Evolutionary conservation across 2,329 filamentous ascomycete species (phyloP).

Genomic region (Ceratocystis cubensis): DNA sequence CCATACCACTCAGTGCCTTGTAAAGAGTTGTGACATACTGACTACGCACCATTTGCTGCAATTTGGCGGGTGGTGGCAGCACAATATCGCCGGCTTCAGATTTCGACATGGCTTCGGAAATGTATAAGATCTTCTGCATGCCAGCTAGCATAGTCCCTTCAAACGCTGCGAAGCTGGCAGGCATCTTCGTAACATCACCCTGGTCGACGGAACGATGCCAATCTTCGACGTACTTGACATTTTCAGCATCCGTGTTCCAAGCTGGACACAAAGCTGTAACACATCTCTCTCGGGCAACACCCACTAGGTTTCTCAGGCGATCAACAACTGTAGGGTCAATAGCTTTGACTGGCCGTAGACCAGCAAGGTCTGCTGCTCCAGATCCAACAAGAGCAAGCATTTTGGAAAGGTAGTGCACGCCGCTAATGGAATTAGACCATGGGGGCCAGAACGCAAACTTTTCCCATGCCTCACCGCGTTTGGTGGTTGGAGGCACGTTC

Average conservation of each 20-base stretch:
- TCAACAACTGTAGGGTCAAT: constrained; percentile 51
- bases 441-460: constrained; percentile 95
- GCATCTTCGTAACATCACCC: constrained; percentile 83
- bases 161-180: constrained; percentile 70
- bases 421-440: constrained; percentile 79
- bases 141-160: constrained; percentile 70
- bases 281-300: constrained; percentile 68
- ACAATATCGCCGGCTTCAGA: constrained; percentile 65
- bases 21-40: constrained; percentile 92
- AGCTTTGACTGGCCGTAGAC: constrained; percentile 52
- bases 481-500: constrained; percentile 65
- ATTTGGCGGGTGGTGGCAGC: constrained; percentile 69
- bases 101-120: constrained; percentile 71
- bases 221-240: constrained; percentile 83
- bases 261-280: constrained; percentile 75
- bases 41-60: constrained; percentile 78
- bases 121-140: constrained; percentile 91
- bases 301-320: constrained; percentile 61
- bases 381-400: constrained; percentile 74
- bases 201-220: constrained; percentile 77
- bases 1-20: constrained; percentile 86
- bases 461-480: constrained; percentile 76
- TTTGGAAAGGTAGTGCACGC: constrained; percentile 78
- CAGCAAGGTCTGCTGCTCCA: constrained; percentile 73
- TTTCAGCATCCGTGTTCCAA: constrained; percentile 88